These are phyloP conservation scores for Bacterosira constricta DNA, from an alignment of 108 stramenopile species.

Conservation along the genomic window DNA sequence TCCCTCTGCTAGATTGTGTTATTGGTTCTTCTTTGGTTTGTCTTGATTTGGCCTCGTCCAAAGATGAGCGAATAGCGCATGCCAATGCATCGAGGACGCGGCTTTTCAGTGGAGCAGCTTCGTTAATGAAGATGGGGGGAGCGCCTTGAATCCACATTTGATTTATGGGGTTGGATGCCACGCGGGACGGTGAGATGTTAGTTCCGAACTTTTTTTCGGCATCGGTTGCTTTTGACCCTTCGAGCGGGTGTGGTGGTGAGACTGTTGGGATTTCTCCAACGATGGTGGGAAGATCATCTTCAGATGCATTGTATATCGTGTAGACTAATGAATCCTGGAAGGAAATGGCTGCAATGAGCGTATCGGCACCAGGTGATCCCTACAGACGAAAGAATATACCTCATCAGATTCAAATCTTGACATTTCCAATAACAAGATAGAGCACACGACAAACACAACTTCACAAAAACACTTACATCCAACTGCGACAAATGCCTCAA, in stretches of 20 bases:
- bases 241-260: conserved; percentile 2
- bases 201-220: conserved; percentile 61
- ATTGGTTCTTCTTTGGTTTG: neutral
- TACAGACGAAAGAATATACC: neutral
- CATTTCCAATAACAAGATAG: neutral
- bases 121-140: conserved; percentile 73
- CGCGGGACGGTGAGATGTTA: conserved; percentile 44
- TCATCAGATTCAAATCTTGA: neutral
- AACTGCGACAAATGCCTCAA: conserved; percentile 66
- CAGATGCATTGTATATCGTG: conserved; percentile 82
- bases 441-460: neutral
- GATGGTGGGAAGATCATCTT: conserved; percentile 69
- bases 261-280: conserved; percentile 60
- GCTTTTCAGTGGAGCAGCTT: conserved; percentile 65
- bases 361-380: conserved; percentile 33
- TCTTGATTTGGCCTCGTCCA: conserved; percentile 66
- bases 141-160: conserved; percentile 83
- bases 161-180: conserved; percentile 73
- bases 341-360: conserved; percentile 65
- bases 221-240: conserved; percentile 7
- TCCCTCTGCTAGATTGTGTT: conserved; percentile 31
- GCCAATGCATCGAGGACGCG: conserved; percentile 77
- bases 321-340: conserved; percentile 82
- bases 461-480: conserved; percentile 42
- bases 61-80: conserved; percentile 76